phyloP scores from a whole-genome alignment of 2,329 filamentous ascomycete genomes.

The Epichloe glyceriae region DNA sequence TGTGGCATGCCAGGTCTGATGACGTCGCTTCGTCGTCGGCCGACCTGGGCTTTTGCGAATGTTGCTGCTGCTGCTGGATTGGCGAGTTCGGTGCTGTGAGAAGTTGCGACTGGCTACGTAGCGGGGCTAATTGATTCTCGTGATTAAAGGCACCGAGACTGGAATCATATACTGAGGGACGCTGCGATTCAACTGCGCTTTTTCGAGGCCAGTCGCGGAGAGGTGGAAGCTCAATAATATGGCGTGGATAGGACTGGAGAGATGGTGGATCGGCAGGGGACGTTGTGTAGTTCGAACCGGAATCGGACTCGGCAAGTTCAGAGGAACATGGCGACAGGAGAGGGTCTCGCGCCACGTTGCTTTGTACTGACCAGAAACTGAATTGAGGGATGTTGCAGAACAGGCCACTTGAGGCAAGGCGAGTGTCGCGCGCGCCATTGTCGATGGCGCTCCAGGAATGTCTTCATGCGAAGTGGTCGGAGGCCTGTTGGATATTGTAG shows the following conservation, averaged over 20 bases:
- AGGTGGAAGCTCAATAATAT: slow-evolving; percentile 30
- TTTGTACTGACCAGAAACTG: neutral
- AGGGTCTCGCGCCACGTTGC: slow-evolving; percentile 16
- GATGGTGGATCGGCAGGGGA: slow-evolving; percentile 31
- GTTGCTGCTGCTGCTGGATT: slow-evolving; percentile 1
- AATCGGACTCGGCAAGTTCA: slow-evolving; percentile 49
- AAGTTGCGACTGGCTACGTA: neutral
- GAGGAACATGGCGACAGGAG: slow-evolving; percentile 28
- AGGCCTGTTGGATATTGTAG: no score
- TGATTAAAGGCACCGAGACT: no score
- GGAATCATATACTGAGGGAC: slow-evolving; percentile 12
- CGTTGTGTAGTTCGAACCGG: slow-evolving; percentile 47
- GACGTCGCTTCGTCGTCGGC: neutral
- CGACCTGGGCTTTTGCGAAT: neutral
- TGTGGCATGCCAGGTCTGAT: neutral
- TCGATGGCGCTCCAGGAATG: neutral
- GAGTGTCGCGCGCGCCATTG: neutral
- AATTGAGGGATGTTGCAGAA: neutral
- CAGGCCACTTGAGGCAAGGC: neutral
- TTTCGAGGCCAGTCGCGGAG: slow-evolving; percentile 10
- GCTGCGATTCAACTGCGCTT: slow-evolving; percentile 10
- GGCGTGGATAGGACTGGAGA: slow-evolving; percentile 22
- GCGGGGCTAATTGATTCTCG: neutral
- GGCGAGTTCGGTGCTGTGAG: slow-evolving; percentile 1
- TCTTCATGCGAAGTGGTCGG: neutral